Percentiles rank a stretch among this genome's conserved stretches.
Evolutionary conservation across 805 yeast species (phyloP).

Genomic region (Metschnikowia corniflorae): DNA sequence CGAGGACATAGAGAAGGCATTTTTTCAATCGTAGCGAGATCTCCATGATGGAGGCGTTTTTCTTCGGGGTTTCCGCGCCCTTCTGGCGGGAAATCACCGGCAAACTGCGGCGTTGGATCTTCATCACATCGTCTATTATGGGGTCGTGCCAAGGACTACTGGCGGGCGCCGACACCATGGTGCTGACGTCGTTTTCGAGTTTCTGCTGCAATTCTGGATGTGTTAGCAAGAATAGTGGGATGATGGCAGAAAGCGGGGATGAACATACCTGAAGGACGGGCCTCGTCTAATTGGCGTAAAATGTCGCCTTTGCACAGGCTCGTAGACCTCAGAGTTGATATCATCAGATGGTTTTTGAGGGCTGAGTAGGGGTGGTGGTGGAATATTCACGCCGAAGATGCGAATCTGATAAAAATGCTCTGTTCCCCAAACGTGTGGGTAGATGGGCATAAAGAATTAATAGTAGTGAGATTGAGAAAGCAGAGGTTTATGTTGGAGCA

Average conservation of each 20-base stretch:
- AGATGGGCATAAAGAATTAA: too few relatives aligned
- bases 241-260: not conserved
- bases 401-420: too few relatives aligned
- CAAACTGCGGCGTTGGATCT: slow-evolving; percentile 18
- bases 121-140: slow-evolving; percentile 30
- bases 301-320: slow-evolving; percentile 1
- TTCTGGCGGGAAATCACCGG: slow-evolving; percentile 2
- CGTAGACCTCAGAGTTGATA: not conserved
- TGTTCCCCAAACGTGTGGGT: too few relatives aligned
- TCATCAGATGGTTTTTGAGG: too few relatives aligned
- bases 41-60: slow-evolving; percentile 19
- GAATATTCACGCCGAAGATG: too few relatives aligned
- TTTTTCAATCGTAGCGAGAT: slow-evolving; percentile 33
- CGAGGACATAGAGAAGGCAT: slow-evolving; percentile 26
- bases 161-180: slow-evolving; percentile 4
- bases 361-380: too few relatives aligned
- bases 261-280: slow-evolving; percentile 13
- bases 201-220: slow-evolving; percentile 7
- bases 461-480: too few relatives aligned
- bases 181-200: slow-evolving; percentile 6
- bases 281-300: slow-evolving; percentile 6
- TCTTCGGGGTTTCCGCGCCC: slow-evolving; percentile 1
- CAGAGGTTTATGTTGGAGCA: too few relatives aligned
- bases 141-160: slow-evolving; percentile 24
- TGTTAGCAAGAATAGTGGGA: slow-evolving; percentile 3